Base-by-base conservation (phyloP, 495 filamentous ascomycete genomes). In the Aspergillus hancockii region DNA sequence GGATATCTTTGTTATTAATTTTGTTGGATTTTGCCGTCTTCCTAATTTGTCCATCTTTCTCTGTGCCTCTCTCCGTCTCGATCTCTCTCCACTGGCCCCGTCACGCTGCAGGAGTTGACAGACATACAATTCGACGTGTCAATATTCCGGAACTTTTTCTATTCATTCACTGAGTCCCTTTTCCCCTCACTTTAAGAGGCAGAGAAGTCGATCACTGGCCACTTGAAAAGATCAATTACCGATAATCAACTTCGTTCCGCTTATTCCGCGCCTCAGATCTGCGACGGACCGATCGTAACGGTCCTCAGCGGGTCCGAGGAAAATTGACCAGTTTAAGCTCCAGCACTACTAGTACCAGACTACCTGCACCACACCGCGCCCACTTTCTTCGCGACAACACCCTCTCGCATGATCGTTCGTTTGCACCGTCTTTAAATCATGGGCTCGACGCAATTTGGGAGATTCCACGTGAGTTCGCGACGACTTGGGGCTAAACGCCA, bases 401-500 rank as follows among this genome's bases (percentile, higher is more conserved):
- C n/a, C 55, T 58, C 50, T 58, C 58, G 62, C 55, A 67, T 69
- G 62, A 60, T 58, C 55, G 46, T 49, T 60, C 50, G 56, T 52
- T 43, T 49, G 47, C 36, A 59, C 49, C 28, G 8, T 53, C 54
- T 18, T 52, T 71, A 73, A 57, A 66, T 58, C 54, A 83, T 83
- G 82, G 79, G 80, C 49, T 81, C 79, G 47, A 84, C 91, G 55
- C 86, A 91, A 65, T 96, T 94, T 76, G 92, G 92, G 55, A 92
- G 93, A 66, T 97, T 97, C 76, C 78, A 90, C 72, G 91, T 96
- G 80, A 80, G 90, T 83, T 67, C 45, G 51, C 59, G 34, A 52
- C 55, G 38, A 3, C 25, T 28, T 28, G 19, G 43, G 0, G 18
- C 21, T 19, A 21, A 23, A 47, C 8, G 8, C 13, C 19, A 12